Conservation (phyloP, 768 basidiomycete genomes). For the Xerocomellus dryophilus region DNA sequence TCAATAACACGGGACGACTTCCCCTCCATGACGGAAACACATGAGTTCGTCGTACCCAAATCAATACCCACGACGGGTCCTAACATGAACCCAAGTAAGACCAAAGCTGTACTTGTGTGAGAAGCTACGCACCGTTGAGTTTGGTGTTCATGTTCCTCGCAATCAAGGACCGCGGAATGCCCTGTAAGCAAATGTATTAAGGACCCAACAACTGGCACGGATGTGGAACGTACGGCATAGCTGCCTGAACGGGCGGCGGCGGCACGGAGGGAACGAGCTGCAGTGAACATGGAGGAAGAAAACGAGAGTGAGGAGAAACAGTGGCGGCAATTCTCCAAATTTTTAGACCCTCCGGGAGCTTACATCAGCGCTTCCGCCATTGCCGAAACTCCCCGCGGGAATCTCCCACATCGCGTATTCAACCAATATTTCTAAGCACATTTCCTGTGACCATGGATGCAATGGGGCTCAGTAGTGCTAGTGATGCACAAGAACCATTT, state of each 20-base stretch:
- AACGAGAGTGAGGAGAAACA: slow-evolving; percentile 32
- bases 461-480: background rate
- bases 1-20: slow-evolving; percentile 93
- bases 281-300: slow-evolving; percentile 67
- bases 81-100: slow-evolving; percentile 20
- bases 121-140: slow-evolving; percentile 63
- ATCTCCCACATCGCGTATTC: slow-evolving; percentile 3
- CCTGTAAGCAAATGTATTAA: slow-evolving; percentile 36
- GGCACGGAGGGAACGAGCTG: slow-evolving; percentile 60
- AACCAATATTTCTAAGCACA: background rate
- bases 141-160: slow-evolving; percentile 95
- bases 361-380: slow-evolving; percentile 20
- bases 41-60: slow-evolving; percentile 91
- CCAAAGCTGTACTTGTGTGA: background rate
- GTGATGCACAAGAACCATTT: background rate
- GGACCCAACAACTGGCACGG: background rate
- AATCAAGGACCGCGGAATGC: slow-evolving; percentile 67
- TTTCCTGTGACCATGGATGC: background rate
- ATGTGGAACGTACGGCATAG: slow-evolving; percentile 52
- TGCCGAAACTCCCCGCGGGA: slow-evolving; percentile 17
- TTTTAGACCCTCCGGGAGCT: slow-evolving; percentile 40
- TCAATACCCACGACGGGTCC: slow-evolving; percentile 96
- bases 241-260: slow-evolving; percentile 57
- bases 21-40: slow-evolving; percentile 94
- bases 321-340: slow-evolving; percentile 41